Conservation (phyloP, 306 rosid genomes). For the Sechiopsis laciniata region DNA sequence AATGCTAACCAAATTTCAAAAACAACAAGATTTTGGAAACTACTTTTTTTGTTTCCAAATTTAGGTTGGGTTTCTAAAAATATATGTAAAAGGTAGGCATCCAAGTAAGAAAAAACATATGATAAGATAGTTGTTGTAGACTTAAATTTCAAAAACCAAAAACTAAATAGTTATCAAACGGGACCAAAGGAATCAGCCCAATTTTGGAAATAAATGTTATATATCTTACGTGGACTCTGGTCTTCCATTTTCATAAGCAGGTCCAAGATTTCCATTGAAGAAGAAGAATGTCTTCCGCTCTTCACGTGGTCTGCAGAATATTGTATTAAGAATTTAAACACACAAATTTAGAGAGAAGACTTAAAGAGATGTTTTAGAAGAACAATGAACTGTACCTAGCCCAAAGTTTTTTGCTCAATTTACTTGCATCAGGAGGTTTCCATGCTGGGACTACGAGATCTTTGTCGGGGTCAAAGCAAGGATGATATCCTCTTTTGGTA, state of each 20-base stretch:
- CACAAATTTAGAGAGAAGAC: conserved; percentile 7
- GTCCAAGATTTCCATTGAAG: conserved; percentile 88
- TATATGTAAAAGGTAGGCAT: no score
- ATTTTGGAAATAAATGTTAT: not conserved
- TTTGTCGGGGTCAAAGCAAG: conserved; percentile 88
- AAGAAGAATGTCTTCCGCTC: conserved; percentile 67
- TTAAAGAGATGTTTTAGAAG: not conserved
- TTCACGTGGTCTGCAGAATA: conserved; percentile 56
- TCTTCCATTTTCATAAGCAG: conserved; percentile 63
- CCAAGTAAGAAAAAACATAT: no score
- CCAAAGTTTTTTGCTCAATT: conserved; percentile 60
- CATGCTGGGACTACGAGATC: conserved; percentile 98
- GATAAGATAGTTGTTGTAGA: no score
- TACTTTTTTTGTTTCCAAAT: no score
- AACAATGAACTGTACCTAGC: conserved; percentile 40
- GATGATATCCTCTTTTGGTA: conserved; percentile 64
- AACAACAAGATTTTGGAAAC: no score
- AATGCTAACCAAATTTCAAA: no score
- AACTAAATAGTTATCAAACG: no score
- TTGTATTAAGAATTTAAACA: conserved; percentile 21
- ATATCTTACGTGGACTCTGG: conserved; percentile 62
- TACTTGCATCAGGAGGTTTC: conserved; percentile 67
- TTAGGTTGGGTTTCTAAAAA: no score
- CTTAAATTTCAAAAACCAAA: no score
- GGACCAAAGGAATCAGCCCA: not conserved